phyloP scores from a whole-genome alignment of 2,329 filamentous ascomycete species.

The Penicillium palitans region DNA sequence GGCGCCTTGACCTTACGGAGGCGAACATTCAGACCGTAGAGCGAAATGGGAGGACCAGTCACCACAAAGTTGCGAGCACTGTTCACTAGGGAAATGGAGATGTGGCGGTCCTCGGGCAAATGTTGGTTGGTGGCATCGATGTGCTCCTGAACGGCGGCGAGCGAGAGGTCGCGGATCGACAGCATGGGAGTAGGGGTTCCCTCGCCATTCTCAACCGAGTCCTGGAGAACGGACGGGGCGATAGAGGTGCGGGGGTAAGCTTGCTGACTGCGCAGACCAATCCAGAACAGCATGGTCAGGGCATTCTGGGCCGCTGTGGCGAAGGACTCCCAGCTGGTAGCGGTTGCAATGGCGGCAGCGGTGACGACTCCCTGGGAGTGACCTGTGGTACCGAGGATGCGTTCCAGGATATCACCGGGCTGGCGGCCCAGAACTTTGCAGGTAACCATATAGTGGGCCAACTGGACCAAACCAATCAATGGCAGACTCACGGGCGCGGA shows the following conservation, averaged over 20 bases:
- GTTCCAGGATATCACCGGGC: conserved; percentile 81
- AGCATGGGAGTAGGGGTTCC: conserved; percentile 97
- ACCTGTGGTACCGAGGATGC: conserved; percentile 84
- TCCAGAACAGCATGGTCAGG: conserved; percentile 96
- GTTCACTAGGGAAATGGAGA: conserved; percentile 93
- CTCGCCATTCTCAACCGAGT: conserved; percentile 91
- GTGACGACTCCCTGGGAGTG: conserved; percentile 97
- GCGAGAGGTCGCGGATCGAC: conserved; percentile 89
- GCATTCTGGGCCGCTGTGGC: conserved; percentile 75
- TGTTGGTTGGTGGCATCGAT: conserved; percentile 97
- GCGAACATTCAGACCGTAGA: conserved; percentile 94
- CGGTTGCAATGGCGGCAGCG: conserved; percentile 85
- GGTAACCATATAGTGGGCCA: conserved; percentile 92
- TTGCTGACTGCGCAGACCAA: conserved; percentile 94
- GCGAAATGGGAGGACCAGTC: conserved; percentile 89
- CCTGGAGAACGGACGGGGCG: conserved; percentile 83
- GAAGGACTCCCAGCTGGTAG: conserved; percentile 91
- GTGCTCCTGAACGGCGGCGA: conserved; percentile 88
- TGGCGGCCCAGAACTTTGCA: conserved; percentile 88
- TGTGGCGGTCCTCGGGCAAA: conserved; percentile 86
- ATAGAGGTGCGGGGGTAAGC: conserved; percentile 94
- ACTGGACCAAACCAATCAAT: conserved; percentile 90
- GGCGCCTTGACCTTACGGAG: conserved; percentile 96
- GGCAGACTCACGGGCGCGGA: conserved; percentile 95
- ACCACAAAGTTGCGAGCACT: conserved; percentile 97